Conservation (phyloP, 768 basidiomycete species). For the Leccinum pellstonianum region DNA sequence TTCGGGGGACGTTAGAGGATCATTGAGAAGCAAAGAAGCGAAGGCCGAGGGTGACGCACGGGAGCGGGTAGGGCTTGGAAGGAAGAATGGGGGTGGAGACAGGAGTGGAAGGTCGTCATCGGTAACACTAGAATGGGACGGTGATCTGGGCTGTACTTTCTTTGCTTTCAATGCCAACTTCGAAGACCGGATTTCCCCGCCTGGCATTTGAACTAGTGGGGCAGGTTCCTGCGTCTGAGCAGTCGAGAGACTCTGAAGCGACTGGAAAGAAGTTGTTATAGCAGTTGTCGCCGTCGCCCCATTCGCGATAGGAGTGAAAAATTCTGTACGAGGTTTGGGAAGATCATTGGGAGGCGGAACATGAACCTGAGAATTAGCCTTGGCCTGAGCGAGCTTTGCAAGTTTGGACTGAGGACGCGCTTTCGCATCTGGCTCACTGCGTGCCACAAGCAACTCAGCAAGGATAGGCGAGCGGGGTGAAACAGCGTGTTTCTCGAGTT, state of each 20-base stretch:
- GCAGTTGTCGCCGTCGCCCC: conserved; percentile 80
- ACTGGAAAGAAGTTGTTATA: conserved; percentile 79
- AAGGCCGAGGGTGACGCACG: conserved; percentile 80
- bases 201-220: conserved; percentile 30
- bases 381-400: conserved; percentile 68
- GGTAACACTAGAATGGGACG: conserved; percentile 30
- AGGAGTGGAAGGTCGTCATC: conserved; percentile 41
- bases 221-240: conserved; percentile 26
- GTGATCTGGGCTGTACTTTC: conserved; percentile 50
- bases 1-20: conserved; percentile 41
- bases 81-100: conserved; percentile 55
- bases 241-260: conserved; percentile 56
- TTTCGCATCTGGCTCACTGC: conserved; percentile 18
- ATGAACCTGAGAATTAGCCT: conserved; percentile 29
- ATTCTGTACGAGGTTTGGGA: conserved; percentile 60
- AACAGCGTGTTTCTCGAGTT: conserved; percentile 19
- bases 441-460: conserved; percentile 10
- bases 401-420: conserved; percentile 64
- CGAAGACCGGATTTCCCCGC: conserved; percentile 49
- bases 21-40: conserved; percentile 67
- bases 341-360: conserved; percentile 35
- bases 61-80: conserved; percentile 48
- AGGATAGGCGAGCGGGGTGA: conserved; percentile 24
- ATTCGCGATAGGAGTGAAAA: conserved; percentile 77
- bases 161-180: conserved; percentile 78